Evolutionary conservation across 768 basidiomycete species (phyloP).

Genomic region (Rhodotorula kratochvilovae): DNA sequence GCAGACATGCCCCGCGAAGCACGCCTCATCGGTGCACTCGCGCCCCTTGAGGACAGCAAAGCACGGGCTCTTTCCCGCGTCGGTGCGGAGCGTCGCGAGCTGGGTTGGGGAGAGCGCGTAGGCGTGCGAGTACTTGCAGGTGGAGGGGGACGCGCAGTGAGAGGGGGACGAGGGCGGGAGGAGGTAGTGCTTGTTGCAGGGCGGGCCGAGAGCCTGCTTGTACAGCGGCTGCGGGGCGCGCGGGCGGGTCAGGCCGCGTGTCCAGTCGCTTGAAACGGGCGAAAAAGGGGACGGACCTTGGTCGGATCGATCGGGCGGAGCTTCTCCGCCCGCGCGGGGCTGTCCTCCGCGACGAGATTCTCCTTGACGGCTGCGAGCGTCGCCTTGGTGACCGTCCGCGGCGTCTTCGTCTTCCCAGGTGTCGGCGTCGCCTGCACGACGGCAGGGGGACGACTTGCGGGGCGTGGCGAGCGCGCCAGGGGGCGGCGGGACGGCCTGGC

Average conservation of each 20-base stretch:
- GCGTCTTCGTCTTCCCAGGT: not conserved
- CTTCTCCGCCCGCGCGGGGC: not conserved
- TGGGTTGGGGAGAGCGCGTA: conserved; percentile 19
- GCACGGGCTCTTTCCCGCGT: conserved; percentile 29
- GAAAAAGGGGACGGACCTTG: conserved; percentile 15
- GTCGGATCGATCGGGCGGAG: conserved; percentile 19
- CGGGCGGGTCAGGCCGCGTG: not conserved
- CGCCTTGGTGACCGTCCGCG: not conserved
- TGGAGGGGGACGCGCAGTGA: not conserved
- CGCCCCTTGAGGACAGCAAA: conserved; percentile 20
- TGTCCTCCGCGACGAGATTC: not conserved
- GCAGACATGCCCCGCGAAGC: conserved; percentile 26
- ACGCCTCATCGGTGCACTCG: not conserved
- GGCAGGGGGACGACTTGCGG: not conserved
- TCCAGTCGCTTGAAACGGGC: not conserved
- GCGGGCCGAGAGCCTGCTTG: conserved; percentile 20
- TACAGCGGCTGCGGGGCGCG: conserved; percentile 16
- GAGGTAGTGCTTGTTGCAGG: conserved; percentile 35
- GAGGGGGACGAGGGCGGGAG: not conserved
- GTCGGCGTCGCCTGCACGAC: conserved; percentile 4
- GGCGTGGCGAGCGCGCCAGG: not conserved
- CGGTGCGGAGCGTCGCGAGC: conserved; percentile 4
- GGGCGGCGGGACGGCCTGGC: not conserved
- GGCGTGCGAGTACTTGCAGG: conserved; percentile 26
- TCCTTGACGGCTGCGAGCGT: not conserved